phyloP scores from a whole-genome alignment of 345 rosid species.

The Pseudoturritis turrita region DNA sequence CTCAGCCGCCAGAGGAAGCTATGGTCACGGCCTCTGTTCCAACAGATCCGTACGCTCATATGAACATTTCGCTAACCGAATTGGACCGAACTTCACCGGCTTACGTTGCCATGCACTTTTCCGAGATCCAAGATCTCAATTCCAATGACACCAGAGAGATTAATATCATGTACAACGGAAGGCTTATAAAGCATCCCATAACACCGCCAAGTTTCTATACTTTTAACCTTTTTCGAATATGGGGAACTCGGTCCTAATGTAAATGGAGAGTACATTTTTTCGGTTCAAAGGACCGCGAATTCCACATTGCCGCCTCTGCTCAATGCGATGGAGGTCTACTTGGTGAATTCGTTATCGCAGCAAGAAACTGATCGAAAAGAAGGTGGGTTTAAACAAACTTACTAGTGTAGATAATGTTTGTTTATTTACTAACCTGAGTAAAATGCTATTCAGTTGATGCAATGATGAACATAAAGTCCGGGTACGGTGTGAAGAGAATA shows the following conservation, averaged over 20 bases:
- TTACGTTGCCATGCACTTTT: conserved; percentile 30
- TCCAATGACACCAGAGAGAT: conserved; percentile 29
- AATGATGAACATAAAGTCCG: too few species aligned
- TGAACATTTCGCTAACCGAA: not conserved
- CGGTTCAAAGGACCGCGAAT: not conserved
- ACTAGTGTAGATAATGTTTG: too few species aligned
- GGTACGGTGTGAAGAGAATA: too few species aligned
- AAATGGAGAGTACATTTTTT: not conserved
- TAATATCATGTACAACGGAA: conserved; percentile 14
- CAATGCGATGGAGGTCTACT: not conserved
- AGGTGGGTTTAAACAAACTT: too few species aligned
- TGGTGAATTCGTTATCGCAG: too few species aligned
- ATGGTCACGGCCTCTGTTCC: conserved; percentile 34
- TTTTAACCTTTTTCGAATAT: not conserved
- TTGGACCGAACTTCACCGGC: not conserved
- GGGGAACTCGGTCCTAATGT: not conserved
- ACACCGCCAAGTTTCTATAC: conserved; percentile 1
- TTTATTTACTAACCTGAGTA: too few species aligned
- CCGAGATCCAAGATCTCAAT: conserved; percentile 19
- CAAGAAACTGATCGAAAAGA: too few species aligned
- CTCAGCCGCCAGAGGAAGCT: conserved; percentile 11
- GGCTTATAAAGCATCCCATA: not conserved
- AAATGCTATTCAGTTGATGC: too few species aligned
- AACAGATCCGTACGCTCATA: not conserved
- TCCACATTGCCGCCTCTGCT: not conserved